phyloP scores from a whole-genome alignment of 805 yeast genomes.

The Candida maris region DNA sequence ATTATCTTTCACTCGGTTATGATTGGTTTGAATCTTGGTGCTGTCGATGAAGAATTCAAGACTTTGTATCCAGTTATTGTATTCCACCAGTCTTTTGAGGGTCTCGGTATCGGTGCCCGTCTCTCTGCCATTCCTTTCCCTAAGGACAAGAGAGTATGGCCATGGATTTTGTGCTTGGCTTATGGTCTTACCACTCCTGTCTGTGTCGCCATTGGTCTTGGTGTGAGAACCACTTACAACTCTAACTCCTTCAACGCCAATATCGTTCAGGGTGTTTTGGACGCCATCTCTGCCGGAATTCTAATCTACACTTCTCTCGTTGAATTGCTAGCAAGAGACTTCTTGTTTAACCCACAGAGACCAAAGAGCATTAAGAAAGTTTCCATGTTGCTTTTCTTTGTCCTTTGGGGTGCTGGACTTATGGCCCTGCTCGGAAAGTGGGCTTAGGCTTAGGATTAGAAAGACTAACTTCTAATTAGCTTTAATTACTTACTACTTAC shows the following conservation, averaged over 20 bases:
- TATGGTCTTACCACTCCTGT: slow-evolving; percentile 63
- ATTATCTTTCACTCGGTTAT: slow-evolving; percentile 78
- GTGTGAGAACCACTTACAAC: slow-evolving; percentile 58
- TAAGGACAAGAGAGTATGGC: slow-evolving; percentile 39
- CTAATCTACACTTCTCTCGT: slow-evolving; percentile 71
- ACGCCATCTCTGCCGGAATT: slow-evolving; percentile 73
- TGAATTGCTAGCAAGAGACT: slow-evolving; percentile 75
- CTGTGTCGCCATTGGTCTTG: slow-evolving; percentile 73
- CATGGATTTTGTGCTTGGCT: slow-evolving; percentile 49
- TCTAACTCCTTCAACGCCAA: slow-evolving; percentile 57
- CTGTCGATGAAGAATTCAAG: slow-evolving; percentile 69
- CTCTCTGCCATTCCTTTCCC: slow-evolving; percentile 52
- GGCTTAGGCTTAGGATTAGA: slow-evolving; percentile 47
- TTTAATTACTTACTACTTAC: too few relatives aligned
- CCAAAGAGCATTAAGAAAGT: slow-evolving; percentile 44
- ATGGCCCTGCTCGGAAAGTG: slow-evolving; percentile 76
- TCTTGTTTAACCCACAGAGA: slow-evolving; percentile 57
- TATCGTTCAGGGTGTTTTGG: slow-evolving; percentile 66
- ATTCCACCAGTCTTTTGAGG: slow-evolving; percentile 80
- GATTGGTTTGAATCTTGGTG: slow-evolving; percentile 72
- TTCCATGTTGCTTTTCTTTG: slow-evolving; percentile 47
- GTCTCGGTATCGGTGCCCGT: slow-evolving; percentile 78
- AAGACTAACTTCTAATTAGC: too few relatives aligned
- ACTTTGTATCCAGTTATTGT: slow-evolving; percentile 64
- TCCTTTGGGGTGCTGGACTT: slow-evolving; percentile 60